A percentile compares a stretch with the other conserved stretches of the same genome.
These are phyloP conservation scores for Capsicum chinense DNA, from an alignment of 257 asterid genomes.

Conservation along the genomic window DNA sequence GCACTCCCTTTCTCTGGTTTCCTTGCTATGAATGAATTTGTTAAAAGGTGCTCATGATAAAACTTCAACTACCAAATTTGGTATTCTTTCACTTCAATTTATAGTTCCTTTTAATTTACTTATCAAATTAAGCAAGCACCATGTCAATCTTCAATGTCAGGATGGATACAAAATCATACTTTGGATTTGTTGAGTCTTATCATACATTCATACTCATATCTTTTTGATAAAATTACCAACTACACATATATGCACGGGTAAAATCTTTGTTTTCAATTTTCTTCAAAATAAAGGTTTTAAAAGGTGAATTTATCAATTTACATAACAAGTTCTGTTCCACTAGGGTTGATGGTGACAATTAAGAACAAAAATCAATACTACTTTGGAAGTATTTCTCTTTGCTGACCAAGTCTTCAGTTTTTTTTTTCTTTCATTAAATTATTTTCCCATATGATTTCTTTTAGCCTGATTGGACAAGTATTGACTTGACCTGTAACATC, in stretches of 20 bases:
- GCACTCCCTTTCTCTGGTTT: background rate
- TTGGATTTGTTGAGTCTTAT: background rate
- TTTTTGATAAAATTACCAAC: background rate
- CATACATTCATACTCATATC: background rate
- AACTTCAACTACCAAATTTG: background rate
- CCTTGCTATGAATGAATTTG: background rate
- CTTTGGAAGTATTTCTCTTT: background rate
- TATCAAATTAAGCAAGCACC: background rate
- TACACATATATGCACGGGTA: background rate
- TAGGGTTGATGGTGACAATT: too few relatives aligned
- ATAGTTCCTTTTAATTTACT: background rate
- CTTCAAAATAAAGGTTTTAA: background rate
- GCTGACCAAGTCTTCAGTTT: slow-evolving; percentile 22
- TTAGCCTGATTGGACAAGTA: slow-evolving; percentile 5
- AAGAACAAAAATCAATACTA: too few relatives aligned
- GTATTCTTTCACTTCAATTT: background rate
- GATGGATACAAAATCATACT: too few relatives aligned
- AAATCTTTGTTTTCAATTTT: background rate
- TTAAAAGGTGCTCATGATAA: background rate
- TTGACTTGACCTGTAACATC: slow-evolving; percentile 30
- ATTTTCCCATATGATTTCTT: background rate
- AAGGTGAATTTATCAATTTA: background rate
- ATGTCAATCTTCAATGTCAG: background rate
- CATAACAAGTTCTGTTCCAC: too few relatives aligned
- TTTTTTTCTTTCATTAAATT: background rate